These are phyloP conservation scores for Cucurbita ficifolia DNA, from an alignment of 306 rosid species.

Conservation along the genomic window DNA sequence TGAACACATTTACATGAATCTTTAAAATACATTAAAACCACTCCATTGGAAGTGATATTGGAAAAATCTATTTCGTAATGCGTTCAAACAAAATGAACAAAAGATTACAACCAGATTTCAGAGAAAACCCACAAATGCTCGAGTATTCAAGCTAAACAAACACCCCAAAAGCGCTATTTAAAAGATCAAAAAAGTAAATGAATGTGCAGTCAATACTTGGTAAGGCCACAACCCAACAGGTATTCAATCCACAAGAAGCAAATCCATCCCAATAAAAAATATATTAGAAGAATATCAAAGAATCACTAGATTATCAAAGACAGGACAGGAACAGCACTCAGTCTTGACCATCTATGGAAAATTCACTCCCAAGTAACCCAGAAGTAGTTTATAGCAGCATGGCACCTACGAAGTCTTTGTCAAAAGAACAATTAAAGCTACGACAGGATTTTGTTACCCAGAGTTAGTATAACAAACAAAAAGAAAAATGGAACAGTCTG, in stretches of 20 bases:
- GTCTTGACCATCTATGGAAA: background rate
- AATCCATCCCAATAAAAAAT: background rate
- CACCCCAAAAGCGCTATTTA: background rate
- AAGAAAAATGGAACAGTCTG: background rate
- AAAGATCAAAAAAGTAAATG: background rate
- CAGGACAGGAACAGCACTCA: background rate
- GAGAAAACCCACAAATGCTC: background rate
- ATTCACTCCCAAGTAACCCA: too few species aligned
- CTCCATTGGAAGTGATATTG: background rate
- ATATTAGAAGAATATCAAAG: background rate
- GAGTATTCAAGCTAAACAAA: background rate
- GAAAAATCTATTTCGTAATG: background rate
- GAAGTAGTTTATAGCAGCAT: background rate
- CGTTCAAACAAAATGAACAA: background rate
- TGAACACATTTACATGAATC: background rate
- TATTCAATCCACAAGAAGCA: background rate
- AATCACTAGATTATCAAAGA: background rate
- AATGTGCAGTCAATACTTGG: background rate
- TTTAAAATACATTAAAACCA: background rate
- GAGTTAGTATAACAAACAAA: background rate
- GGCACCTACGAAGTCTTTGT: background rate
- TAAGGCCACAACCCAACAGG: background rate
- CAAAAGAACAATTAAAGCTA: background rate
- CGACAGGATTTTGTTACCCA: background rate
- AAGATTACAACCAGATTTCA: background rate